Percentiles rank a stretch among this genome's conserved stretches.
These are phyloP conservation scores for Naganishia randhawae DNA, from an alignment of 768 basidiomycete species.

Conservation along the genomic window DNA sequence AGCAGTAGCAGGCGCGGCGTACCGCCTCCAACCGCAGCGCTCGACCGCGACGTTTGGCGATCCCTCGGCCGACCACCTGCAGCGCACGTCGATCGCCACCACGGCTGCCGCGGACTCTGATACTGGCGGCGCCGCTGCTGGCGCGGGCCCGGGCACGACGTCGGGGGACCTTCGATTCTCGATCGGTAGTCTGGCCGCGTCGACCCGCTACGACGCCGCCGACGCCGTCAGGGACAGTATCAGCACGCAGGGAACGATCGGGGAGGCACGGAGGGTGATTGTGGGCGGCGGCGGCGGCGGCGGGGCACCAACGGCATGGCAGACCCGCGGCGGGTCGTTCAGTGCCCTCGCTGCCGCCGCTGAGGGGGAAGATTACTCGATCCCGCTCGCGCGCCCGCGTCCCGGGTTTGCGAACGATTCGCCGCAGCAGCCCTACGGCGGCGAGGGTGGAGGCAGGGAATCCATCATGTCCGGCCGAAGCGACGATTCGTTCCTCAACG, in stretches of 20 bases:
- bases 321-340: conserved; percentile 1
- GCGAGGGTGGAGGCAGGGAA: conserved; percentile 26
- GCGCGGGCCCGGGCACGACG: too few relatives aligned
- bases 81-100: background rate
- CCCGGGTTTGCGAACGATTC: conserved; percentile 13
- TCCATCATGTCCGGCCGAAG: conserved; percentile 38
- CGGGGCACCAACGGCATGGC: conserved; percentile 4
- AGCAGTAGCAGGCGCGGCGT: background rate
- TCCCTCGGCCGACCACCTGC: conserved; percentile 16
- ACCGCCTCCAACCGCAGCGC: conserved; percentile 5
- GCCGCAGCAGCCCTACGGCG: background rate
- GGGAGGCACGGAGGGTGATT: conserved; percentile 8
- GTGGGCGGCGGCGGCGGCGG: background rate
- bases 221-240: conserved; percentile 27
- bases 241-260: conserved; percentile 38
- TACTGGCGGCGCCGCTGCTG: too few relatives aligned
- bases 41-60: conserved; percentile 28
- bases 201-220: background rate
- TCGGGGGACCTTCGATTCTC: conserved; percentile 47
- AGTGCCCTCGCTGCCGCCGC: background rate
- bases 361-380: background rate
- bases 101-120: conserved; percentile 10
- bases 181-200: conserved; percentile 46
- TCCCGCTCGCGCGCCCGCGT: conserved; percentile 9
- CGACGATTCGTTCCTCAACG: conserved; percentile 43